Evolutionary conservation across 2,329 filamentous ascomycete genomes (phyloP).

Genomic region (Xenoacremonium recifei): DNA sequence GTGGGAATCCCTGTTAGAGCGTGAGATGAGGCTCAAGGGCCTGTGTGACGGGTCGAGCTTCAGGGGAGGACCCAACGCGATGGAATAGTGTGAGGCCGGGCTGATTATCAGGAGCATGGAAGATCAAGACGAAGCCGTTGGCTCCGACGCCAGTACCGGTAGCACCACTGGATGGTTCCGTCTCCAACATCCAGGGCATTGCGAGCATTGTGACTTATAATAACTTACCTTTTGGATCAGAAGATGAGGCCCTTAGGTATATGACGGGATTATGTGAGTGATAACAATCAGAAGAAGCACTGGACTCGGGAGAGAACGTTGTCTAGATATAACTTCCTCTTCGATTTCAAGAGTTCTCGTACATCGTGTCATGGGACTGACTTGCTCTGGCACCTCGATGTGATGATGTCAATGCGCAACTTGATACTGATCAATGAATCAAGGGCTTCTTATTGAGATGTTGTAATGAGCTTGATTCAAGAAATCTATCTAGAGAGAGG

Average conservation of each 20-base stretch:
- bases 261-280: neutral
- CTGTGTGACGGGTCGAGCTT: neutral
- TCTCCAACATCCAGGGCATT: neutral
- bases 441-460: too few species aligned
- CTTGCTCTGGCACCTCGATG: too few species aligned
- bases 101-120: neutral
- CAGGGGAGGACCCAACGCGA: neutral
- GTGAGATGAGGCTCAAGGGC: neutral
- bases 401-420: too few species aligned
- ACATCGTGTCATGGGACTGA: neutral
- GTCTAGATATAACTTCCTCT: neutral
- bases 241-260: neutral
- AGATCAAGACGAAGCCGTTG: neutral
- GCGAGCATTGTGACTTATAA: neutral
- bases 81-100: neutral
- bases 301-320: too few species aligned
- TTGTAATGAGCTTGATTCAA: too few species aligned
- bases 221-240: neutral
- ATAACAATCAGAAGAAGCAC: too few species aligned
- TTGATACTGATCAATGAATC: too few species aligned
- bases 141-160: neutral
- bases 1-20: neutral
- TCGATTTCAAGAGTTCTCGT: neutral
- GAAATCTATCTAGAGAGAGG: too few species aligned
- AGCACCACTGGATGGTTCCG: neutral